Evolutionary conservation across 495 filamentous ascomycete species (phyloP), one percentile per base, ranked within the genome.

Genomic region (Penicillium flavigenum): DNA sequence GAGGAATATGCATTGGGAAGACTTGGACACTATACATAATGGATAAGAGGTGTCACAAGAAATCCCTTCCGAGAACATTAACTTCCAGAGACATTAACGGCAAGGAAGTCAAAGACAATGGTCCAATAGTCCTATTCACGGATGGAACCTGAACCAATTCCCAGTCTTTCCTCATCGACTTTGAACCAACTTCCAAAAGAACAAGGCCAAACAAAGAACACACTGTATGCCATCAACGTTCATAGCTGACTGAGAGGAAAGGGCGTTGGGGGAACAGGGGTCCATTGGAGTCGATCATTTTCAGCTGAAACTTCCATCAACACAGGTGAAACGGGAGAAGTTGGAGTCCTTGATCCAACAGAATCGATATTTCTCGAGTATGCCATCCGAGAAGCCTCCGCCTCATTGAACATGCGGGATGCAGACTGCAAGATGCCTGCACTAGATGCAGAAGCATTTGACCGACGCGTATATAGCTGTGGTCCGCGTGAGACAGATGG

Each of bases 361-460:
- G 26, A 26, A 14, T 9, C 7, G 24, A 47, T n/a, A 10, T 12
- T 27, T 14, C 42, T 24, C 26, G 45, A 22, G 7, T 26, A n/a
- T 16, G 5, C 26, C 45, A 22, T 22, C 24, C 24, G 11, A 29
- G 45, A n/a, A 47, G 22, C 17, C 42, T 44, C 42, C 19, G 20
- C 17, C 4, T 20, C 17, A 7, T 24, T 44, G 42, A 44, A 44
- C 20, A 44, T 20, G 1, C 42, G 42, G 6, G 42, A 24, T 12
- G 42, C 17, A 14, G 42, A 20, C 19, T 44, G 20, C 19, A 44
- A 44, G 19, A 44, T 9, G 24, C 42, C 42, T 14, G 19, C 12
- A 24, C 42, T 44, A 5, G 42, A 48, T n/a, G 46, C 34, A 10
- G 60, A 59, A 5, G 29, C 24, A 49, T 55, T 57, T 2, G 59